Percentiles rank a stretch among this genome's conserved stretches.
Conservation (phyloP, 441 rosid genomes). For the Capsella rubella region DNA sequence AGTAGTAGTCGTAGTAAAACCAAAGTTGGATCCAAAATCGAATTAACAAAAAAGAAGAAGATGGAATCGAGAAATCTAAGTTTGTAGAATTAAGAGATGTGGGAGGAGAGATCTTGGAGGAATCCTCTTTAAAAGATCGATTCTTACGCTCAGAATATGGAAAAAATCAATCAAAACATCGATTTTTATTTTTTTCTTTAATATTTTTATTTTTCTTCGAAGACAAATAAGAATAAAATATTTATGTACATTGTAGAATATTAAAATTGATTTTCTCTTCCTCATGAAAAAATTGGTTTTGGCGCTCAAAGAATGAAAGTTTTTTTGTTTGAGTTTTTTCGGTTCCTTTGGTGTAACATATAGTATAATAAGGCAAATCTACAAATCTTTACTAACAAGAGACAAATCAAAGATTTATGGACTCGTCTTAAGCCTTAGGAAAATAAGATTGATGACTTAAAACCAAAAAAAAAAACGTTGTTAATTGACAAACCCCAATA, state of each 20-base stretch:
- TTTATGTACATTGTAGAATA: not conserved
- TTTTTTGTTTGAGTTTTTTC: too few relatives aligned
- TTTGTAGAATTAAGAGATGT: constrained; percentile 1
- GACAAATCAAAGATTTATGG: too few relatives aligned
- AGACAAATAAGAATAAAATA: not conserved
- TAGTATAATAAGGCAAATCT: too few relatives aligned
- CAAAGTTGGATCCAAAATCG: constrained; percentile 5
- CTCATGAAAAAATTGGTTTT: constrained; percentile 10
- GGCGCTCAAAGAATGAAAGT: constrained; percentile 32
- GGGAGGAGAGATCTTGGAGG: constrained; percentile 27
- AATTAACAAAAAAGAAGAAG: not conserved
- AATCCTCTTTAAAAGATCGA: constrained; percentile 30
- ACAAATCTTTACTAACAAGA: too few relatives aligned
- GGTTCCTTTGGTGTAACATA: too few relatives aligned
- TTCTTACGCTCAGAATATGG: constrained; percentile 37
- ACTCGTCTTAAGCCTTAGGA: too few relatives aligned
- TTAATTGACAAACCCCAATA: too few relatives aligned
- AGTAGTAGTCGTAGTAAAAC: not conserved
- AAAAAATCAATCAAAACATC: constrained; percentile 29
- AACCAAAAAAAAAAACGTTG: too few relatives aligned
- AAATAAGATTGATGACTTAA: too few relatives aligned
- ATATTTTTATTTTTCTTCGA: not conserved
- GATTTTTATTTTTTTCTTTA: constrained; percentile 6
- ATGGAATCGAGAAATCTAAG: constrained; percentile 2
- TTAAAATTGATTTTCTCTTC: not conserved